Evolutionary conservation across 495 filamentous ascomycete species (phyloP), one percentile per base, ranked within the genome.

Genomic region (Xylaria curta): DNA sequence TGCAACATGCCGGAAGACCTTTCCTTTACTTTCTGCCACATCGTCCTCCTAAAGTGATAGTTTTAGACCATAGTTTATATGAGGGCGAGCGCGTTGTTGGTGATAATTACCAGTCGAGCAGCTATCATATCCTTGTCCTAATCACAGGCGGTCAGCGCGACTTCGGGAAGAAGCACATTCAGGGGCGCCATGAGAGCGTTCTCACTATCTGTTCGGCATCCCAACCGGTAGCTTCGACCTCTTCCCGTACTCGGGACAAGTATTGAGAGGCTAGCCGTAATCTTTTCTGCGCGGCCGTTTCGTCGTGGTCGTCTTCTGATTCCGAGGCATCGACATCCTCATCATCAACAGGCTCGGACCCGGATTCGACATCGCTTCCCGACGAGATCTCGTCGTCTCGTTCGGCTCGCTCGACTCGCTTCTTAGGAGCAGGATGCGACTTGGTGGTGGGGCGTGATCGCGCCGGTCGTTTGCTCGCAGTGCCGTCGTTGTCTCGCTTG

Each of bases 201-300:
- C 69, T 71, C 61, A 71, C 96, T 56, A 99, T 93, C 24, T 98
- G 91, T 71, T 90, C 94, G 4, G 96, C 96, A 82, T 99, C 94
- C 75, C 97, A 98, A 6, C 93, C 96, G 63, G 84, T 87, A 38
- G 82, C 82, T 77, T 91, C 90, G 33, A 97, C 92, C 78, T 98
- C 94, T 63, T 92, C 87, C 62, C 90, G 87, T 64, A 97, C 90
- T 78, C 97, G 97, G 21, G 97, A 92, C 58, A 99, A 85, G 80
- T 98, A 98, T 73, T 93, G 91, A 82, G 98, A 94, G 10, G 96
- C 96, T 46, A 99, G 88, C 75, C 95, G 90, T 75, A 97, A 80
- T 69, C 96, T 88, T 80, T 93, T 90, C 76, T 97, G 93, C 69
- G 93, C 93, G 3, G 91, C 93, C 15, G 96, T 98, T 82, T 98